Conservation (phyloP, 129 eudicot species). For the Logfia minima region DNA sequence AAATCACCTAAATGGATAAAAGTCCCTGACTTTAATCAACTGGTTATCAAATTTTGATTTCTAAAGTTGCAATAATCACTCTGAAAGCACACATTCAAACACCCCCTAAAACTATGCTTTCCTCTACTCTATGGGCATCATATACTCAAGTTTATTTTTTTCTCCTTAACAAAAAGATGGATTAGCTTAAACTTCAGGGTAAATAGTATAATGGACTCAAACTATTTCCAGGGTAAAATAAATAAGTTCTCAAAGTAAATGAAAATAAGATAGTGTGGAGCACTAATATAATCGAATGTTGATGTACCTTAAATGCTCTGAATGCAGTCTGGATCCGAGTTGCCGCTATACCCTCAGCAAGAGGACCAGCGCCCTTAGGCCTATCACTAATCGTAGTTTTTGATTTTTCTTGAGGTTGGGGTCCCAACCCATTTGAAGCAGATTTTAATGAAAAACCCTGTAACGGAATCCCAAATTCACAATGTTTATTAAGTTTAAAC, state of each 20-base stretch:
- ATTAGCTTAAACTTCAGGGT: background rate
- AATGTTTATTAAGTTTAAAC: background rate
- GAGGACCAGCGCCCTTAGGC: slow-evolving; percentile 10
- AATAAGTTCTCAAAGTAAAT: background rate
- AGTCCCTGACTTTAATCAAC: no score
- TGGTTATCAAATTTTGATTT: no score
- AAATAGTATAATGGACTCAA: background rate
- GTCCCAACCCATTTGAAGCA: slow-evolving; percentile 39
- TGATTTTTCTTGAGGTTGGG: background rate
- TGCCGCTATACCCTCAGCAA: slow-evolving; percentile 57
- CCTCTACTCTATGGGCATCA: background rate
- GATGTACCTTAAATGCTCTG: slow-evolving; percentile 49
- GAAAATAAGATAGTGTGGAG: background rate
- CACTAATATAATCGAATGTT: background rate
- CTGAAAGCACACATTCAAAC: background rate
- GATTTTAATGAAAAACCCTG: slow-evolving; percentile 47
- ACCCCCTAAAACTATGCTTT: background rate
- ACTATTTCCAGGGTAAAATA: background rate
- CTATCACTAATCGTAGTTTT: slow-evolving; percentile 23
- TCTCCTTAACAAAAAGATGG: background rate
- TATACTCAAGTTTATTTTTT: background rate
- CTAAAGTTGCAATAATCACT: background rate
- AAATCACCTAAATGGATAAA: background rate
- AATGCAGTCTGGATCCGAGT: slow-evolving; percentile 70
- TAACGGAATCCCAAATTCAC: background rate